Percentiles rank a stretch among this genome's conserved stretches.
phyloP scores from a whole-genome alignment of 805 yeast genomes.

The Ogataea pignaliae region DNA sequence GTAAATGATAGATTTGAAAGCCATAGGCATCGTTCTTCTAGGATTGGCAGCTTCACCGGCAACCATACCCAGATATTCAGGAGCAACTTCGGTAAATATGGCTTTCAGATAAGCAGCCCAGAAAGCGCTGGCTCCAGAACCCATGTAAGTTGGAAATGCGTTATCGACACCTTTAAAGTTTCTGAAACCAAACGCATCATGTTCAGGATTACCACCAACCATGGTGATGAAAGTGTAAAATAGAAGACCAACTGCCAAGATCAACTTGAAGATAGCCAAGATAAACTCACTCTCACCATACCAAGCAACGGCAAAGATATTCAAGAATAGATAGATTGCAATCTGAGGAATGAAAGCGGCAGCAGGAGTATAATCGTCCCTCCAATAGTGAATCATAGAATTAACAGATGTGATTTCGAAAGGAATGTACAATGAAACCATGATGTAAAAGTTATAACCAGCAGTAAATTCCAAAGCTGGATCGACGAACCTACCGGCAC shows the following conservation, averaged over 20 bases:
- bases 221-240: slow-evolving; percentile 73
- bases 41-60: slow-evolving; percentile 71
- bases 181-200: slow-evolving; percentile 34
- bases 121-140: slow-evolving; percentile 62
- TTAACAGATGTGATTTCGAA: slow-evolving; percentile 80
- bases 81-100: slow-evolving; percentile 72
- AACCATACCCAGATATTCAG: slow-evolving; percentile 79
- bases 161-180: slow-evolving; percentile 21
- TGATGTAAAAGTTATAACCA: slow-evolving; percentile 77
- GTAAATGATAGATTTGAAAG: slow-evolving; percentile 69
- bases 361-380: slow-evolving; percentile 69
- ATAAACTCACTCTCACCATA: slow-evolving; percentile 85
- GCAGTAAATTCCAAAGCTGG: slow-evolving; percentile 70
- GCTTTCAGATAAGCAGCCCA: slow-evolving; percentile 67
- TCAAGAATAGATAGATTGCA: slow-evolving; percentile 56
- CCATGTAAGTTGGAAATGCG: slow-evolving; percentile 52
- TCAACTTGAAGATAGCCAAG: slow-evolving; percentile 67
- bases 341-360: slow-evolving; percentile 64
- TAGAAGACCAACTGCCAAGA: slow-evolving; percentile 71
- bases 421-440: slow-evolving; percentile 75
- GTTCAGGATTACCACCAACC: slow-evolving; percentile 83
- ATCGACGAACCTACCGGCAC: slow-evolving; percentile 74
- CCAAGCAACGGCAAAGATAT: slow-evolving; percentile 65
- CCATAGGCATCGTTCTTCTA: slow-evolving; percentile 67
- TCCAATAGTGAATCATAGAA: slow-evolving; percentile 76